A percentile compares a stretch with the other conserved stretches of the same genome.
Conservation (phyloP, 768 basidiomycete species). For the Macrolepiota fuliginosa region DNA sequence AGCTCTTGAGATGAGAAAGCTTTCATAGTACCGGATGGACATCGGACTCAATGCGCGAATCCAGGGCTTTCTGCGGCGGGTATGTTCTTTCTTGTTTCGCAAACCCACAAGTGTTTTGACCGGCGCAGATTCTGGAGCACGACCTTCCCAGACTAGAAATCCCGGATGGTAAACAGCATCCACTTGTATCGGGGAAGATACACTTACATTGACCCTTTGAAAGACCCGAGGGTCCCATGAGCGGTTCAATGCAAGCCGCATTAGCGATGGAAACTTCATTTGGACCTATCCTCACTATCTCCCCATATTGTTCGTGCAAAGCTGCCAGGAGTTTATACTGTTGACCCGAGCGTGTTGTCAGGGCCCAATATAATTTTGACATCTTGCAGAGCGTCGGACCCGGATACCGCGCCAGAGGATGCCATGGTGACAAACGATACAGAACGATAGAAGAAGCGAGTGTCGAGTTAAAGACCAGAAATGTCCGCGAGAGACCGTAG, state of each 20-base stretch:
- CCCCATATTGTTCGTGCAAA: background rate
- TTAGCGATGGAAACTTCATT: constrained; percentile 33
- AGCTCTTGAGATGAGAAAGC: background rate
- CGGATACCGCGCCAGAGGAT: constrained; percentile 35
- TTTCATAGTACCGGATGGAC: background rate
- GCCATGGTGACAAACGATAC: constrained; percentile 37
- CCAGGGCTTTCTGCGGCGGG: constrained; percentile 3
- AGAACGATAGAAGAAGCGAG: constrained; percentile 22
- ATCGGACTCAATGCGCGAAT: background rate
- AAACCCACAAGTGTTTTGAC: background rate
- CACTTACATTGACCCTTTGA: constrained; percentile 26
- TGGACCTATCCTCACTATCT: constrained; percentile 24
- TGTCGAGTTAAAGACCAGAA: background rate
- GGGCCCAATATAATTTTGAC: constrained; percentile 21
- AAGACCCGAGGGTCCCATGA: constrained; percentile 14
- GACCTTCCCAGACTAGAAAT: constrained; percentile 15
- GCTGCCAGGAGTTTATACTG: constrained; percentile 16
- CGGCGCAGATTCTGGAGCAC: constrained; percentile 19
- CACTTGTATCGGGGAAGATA: no score
- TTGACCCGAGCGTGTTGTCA: constrained; percentile 23
- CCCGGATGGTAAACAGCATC: no score
- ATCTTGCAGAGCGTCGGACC: constrained; percentile 29
- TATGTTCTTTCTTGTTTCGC: constrained; percentile 14
- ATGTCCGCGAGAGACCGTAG: background rate
- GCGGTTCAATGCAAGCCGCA: constrained; percentile 16